Evolutionary conservation across 371 early-diverging fungal genomes (phyloP), one percentile per base, ranked within the genome.

Genomic region (Rhizopus arrhizus): DNA sequence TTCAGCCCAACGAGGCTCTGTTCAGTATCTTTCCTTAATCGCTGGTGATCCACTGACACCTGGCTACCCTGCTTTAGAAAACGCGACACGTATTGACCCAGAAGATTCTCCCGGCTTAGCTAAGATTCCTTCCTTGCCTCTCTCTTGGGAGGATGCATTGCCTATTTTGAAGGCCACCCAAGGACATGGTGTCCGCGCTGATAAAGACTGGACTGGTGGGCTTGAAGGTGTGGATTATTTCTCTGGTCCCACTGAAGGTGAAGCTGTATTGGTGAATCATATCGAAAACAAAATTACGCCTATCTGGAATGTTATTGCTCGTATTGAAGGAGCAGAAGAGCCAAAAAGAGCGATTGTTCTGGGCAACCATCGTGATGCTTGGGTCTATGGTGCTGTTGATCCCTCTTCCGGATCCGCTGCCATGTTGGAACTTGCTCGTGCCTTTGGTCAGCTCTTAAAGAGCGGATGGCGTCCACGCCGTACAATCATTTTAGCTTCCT

Each of bases 41-140:
- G 67, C 85, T 0, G 90, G 90, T 3, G 90, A 89, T 62, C 87
- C 89, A 0, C 70, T 88, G 6, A 89, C 90, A 2, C 89, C 89
- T 9, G 86, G 85, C 7, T 78, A 74, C 28, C 69, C 90, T 12
- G 75, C 89, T 3, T 80, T 78, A 6, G 69, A 79, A 57, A 70
- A 85, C 62, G 85, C 84, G 0, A 68, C 67, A 3, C 79, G 88
- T 41, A 62, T 89, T 15, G 66, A 69, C 0, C 65, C 59, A 12
- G 78, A 80, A 36, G 82, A 87, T 6, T 71, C 83, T 1, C 49
- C 51, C 12, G 79, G 61, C 36, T 58, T 89, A n/a, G 66, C 84
- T 59, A 69, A 67, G 13, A 89, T 89, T 34, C 90, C 90, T 1
- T 85, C 88, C 1, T 70, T 89, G 12, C 90, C 90, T 4, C 68